Percentiles rank a stretch among this genome's conserved stretches.
Evolutionary conservation across 2,329 filamentous ascomycete genomes (phyloP).

Genomic region (Graphium sp.): DNA sequence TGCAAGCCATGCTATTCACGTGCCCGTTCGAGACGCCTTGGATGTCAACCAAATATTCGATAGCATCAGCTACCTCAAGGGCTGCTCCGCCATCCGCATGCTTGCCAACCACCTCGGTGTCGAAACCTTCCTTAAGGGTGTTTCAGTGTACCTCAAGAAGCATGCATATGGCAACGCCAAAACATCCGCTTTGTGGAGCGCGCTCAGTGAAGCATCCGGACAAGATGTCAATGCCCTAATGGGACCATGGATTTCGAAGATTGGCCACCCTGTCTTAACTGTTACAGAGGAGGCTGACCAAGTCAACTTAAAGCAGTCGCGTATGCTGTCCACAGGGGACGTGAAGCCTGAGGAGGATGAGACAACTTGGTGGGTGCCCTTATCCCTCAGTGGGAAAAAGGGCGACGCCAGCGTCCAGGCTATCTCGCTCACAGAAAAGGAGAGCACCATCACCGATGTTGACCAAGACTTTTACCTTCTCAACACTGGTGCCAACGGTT

Average conservation of each 20-base stretch:
- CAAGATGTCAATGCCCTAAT: conserved; percentile 78
- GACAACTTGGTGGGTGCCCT: conserved; percentile 90
- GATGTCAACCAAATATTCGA: conserved; percentile 98
- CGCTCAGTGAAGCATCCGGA: conserved; percentile 73
- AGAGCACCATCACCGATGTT: conserved; percentile 59
- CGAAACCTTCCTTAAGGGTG: conserved; percentile 78
- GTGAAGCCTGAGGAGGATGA: conserved; percentile 80
- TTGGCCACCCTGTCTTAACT: conserved; percentile 83
- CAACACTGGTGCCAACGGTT: conserved; percentile 77
- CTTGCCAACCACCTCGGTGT: conserved; percentile 77
- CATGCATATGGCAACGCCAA: conserved; percentile 84
- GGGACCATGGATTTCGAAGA: conserved; percentile 88
- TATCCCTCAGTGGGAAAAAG: conserved; percentile 65
- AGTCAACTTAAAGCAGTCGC: conserved; percentile 67
- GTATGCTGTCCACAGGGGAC: conserved; percentile 85
- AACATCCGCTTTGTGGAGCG: conserved; percentile 81
- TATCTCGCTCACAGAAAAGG: conserved; percentile 57
- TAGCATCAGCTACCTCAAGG: conserved; percentile 90
- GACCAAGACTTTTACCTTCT: conserved; percentile 81
- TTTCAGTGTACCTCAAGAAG: conserved; percentile 74
- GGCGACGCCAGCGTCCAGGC: conserved; percentile 44
- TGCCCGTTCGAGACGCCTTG: conserved; percentile 80
- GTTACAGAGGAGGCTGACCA: conserved; percentile 71
- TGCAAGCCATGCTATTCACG: conserved; percentile 89
- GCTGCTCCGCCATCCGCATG: conserved; percentile 94